Evolutionary conservation across 2,329 filamentous ascomycete genomes (phyloP), one percentile per base, ranked within the genome.

Genomic region (Paraconiothyrium sp.): DNA sequence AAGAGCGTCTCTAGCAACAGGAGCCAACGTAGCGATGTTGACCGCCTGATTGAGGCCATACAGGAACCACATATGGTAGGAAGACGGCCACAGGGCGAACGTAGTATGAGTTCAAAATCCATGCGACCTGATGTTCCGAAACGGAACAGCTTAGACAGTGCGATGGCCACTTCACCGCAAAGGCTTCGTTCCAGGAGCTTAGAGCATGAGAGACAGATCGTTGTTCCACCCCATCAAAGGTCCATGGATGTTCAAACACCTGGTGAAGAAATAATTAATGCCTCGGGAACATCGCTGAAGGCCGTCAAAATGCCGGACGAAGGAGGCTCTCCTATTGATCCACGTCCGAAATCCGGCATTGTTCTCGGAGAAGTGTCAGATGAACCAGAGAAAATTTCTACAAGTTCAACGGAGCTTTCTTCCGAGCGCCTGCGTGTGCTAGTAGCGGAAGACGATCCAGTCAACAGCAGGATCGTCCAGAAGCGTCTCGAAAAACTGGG

Each of bases 381-480:
- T 35, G 62, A 68, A 24, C 65, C 70, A 20, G 43, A 61, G 20
- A 20, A 70, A 8, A 56, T 61, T 8, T 30, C 57, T 13, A 39
- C 65, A 3, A 44, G 44, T n/a, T 49, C 70, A 16, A 64, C 68
- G 32, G 57, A 65, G 7, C 44, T 69, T 7, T 66, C 70, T n/a
- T 67, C 80, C 0, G 77, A 83, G 2, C 78, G 85, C 41, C 81
- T 93, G 66, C 84, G 85, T 20, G 88, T 96, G 2, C 82, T 97
- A 24, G 88, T 97, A 39, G 93, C 93, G 0, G 93, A 97, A 72
- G 93, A 97, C 67, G 93, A 97, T 69, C 92, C 92, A 0, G 89
- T 96, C 68, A 97, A 97, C 69, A 92, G 92, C 78, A 90, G 89
- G 61, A 92, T 97, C 46, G 81, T 97, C 44, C 87, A 88, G 70